Conservation (phyloP, 495 filamentous ascomycete genomes). For the Neurospora sp. region DNA sequence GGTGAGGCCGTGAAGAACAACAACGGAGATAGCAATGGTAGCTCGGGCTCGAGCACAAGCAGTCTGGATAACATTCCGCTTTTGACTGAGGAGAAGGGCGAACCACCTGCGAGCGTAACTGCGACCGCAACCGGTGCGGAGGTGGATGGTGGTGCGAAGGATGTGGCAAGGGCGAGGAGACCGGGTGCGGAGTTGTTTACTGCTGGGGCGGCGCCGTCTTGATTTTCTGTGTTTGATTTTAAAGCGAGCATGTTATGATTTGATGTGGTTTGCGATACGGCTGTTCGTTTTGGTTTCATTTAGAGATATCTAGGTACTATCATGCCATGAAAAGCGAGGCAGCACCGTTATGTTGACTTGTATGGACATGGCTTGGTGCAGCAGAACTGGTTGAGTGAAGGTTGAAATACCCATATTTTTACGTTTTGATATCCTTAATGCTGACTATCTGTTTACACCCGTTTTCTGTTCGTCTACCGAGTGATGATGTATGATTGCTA, state of each 20-base stretch:
- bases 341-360: background rate
- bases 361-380: background rate
- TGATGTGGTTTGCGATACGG: background rate
- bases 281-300: background rate
- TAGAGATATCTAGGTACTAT: background rate
- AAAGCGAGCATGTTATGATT: background rate
- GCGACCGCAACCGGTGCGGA: conserved; percentile 33
- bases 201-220: background rate
- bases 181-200: background rate
- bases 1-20: conserved; percentile 8
- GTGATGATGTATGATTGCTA: too few species aligned
- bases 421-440: background rate
- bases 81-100: conserved; percentile 33
- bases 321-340: background rate
- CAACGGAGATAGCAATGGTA: conserved; percentile 1
- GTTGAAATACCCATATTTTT: background rate
- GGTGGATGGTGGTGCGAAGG: conserved; percentile 25
- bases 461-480: too few species aligned
- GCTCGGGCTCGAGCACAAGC: conserved; percentile 2
- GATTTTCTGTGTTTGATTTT: background rate
- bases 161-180: conserved; percentile 35
- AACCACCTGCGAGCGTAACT: conserved; percentile 3
- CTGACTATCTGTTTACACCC: too few species aligned
- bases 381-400: background rate
- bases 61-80: conserved; percentile 48